Conservation (phyloP, 208 protist genomes). For the Wallacemonas rigidus region DNA sequence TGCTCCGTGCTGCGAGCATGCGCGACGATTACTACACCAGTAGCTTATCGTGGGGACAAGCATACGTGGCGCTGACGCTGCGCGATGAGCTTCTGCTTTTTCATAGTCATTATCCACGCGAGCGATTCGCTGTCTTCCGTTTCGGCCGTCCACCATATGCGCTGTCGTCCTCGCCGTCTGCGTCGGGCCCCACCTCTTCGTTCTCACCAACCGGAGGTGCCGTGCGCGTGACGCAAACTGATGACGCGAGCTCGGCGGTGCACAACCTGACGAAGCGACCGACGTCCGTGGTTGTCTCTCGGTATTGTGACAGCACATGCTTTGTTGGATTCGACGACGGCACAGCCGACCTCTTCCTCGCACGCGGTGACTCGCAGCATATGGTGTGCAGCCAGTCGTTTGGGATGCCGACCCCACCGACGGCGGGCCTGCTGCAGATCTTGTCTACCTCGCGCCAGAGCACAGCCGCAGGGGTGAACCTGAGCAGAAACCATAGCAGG, state of each 20-base stretch:
- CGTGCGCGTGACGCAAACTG: not conserved
- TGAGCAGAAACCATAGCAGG: too few species aligned
- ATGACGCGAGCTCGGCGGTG: not conserved
- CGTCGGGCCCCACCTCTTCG: constrained; percentile 5
- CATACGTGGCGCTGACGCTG: constrained; percentile 64
- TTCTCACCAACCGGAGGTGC: not conserved
- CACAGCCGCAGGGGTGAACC: too few species aligned
- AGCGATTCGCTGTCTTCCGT: constrained; percentile 29
- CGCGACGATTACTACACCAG: constrained; percentile 83
- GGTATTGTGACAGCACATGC: constrained; percentile 49
- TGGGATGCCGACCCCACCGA: constrained; percentile 49
- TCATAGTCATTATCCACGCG: constrained; percentile 48
- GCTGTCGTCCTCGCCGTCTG: too few species aligned
- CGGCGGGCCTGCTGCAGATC: constrained; percentile 26
- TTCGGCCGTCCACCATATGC: constrained; percentile 9
- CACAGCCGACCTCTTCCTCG: constrained; percentile 47
- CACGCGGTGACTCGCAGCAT: constrained; percentile 40
- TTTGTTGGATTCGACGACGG: constrained; percentile 69
- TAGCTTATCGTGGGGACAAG: constrained; percentile 69
- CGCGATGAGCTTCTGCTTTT: constrained; percentile 73
- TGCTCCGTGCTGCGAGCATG: constrained; percentile 67
- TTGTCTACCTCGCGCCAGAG: not conserved
- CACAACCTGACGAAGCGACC: constrained; percentile 17
- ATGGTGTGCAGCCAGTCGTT: constrained; percentile 44
- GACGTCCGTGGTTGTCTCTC: constrained; percentile 58